These are phyloP conservation scores for Dentipellis sp. DNA, from an alignment of 768 basidiomycete genomes.

Conservation along the genomic window DNA sequence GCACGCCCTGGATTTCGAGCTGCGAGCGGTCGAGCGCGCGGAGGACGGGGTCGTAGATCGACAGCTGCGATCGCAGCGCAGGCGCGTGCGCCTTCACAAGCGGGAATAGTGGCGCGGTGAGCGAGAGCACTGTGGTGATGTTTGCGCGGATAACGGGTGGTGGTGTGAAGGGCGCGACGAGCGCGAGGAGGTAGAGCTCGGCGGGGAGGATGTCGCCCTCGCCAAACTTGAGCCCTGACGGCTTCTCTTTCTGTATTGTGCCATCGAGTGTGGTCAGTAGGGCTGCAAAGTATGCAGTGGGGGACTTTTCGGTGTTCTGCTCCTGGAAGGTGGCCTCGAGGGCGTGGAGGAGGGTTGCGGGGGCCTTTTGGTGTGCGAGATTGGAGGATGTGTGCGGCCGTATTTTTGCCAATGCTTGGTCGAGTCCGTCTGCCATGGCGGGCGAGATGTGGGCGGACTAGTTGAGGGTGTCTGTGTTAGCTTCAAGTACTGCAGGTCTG, in stretches of 20 bases:
- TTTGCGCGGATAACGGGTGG: conserved; percentile 74
- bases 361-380: conserved; percentile 81
- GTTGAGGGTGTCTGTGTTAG: neutral
- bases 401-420: conserved; percentile 72
- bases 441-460: neutral
- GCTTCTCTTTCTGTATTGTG: conserved; percentile 51
- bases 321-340: conserved; percentile 76
- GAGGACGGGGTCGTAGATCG: conserved; percentile 63
- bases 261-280: conserved; percentile 78
- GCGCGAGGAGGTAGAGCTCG: conserved; percentile 73
- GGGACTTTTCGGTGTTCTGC: conserved; percentile 52
- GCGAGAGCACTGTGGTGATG: conserved; percentile 56
- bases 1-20: conserved; percentile 55
- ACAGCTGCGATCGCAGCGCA: conserved; percentile 77
- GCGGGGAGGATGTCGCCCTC: conserved; percentile 79
- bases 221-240: conserved; percentile 25
- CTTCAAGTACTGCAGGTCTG: too few relatives aligned
- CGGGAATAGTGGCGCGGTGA: conserved; percentile 76
- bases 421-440: conserved; percentile 25
- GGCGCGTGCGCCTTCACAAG: conserved; percentile 56
- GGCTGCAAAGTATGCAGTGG: conserved; percentile 95
- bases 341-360: conserved; percentile 76
- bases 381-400: conserved; percentile 76
- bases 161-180: conserved; percentile 71
- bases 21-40: conserved; percentile 62